phyloP scores from a whole-genome alignment of 345 rosid genomes.

The Rhodamnia rubescens region DNA sequence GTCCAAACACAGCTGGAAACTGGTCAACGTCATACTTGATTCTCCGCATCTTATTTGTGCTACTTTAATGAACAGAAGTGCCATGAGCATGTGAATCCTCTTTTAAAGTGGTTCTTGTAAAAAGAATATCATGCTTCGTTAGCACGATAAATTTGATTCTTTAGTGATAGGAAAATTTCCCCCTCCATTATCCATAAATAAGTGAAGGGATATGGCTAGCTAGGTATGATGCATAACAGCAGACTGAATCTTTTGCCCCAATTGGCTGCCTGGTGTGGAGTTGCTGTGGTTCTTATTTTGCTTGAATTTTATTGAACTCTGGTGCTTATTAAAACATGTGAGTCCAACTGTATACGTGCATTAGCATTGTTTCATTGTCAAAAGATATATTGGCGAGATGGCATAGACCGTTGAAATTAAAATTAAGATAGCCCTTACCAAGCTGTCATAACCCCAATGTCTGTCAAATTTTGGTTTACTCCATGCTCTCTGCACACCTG shows the following conservation, averaged over 20 bases:
- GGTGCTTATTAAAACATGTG: background rate
- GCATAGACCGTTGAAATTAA: background rate
- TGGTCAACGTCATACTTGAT: background rate
- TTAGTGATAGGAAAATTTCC: background rate
- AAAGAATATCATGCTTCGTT: background rate
- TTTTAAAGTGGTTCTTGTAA: background rate
- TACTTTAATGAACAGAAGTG: background rate
- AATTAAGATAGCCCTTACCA: background rate
- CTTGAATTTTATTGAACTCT: background rate
- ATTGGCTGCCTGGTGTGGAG: background rate
- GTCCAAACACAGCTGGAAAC: background rate
- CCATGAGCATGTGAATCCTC: background rate
- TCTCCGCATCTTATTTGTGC: background rate
- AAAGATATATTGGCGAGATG: background rate
- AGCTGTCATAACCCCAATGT: background rate
- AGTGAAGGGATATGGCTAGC: background rate
- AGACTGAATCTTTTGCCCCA: background rate
- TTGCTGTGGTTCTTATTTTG: background rate
- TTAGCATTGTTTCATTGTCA: background rate
- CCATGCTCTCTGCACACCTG: background rate
- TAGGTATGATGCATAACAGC: background rate
- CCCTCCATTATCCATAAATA: background rate
- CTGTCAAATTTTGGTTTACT: background rate
- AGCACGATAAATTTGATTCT: background rate
- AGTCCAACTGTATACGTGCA: background rate